Percentiles rank a stretch among this genome's conserved stretches.
phyloP scores from a whole-genome alignment of 768 basidiomycete species.

The Phanerodontia chrysosporium region DNA sequence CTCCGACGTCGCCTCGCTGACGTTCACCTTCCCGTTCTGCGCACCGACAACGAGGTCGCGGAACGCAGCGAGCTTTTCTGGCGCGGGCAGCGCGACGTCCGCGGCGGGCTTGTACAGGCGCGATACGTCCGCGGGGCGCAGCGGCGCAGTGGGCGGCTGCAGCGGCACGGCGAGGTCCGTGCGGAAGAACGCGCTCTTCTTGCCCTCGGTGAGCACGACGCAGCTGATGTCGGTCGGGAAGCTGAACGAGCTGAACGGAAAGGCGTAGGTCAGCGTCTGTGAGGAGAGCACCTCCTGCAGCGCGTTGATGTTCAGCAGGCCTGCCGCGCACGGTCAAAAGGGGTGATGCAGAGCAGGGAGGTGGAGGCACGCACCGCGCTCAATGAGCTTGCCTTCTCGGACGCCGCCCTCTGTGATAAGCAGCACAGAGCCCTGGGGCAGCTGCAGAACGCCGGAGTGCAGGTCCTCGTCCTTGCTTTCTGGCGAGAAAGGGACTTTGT shows the following conservation, averaged over 20 bases:
- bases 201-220: slow-evolving; percentile 57
- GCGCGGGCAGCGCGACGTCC: slow-evolving; percentile 40
- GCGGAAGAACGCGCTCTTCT: slow-evolving; percentile 70
- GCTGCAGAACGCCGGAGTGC: slow-evolving; percentile 69
- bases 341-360: background rate
- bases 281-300: slow-evolving; percentile 58
- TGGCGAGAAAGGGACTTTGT: slow-evolving; percentile 54
- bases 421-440: slow-evolving; percentile 56
- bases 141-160: slow-evolving; percentile 20
- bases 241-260: slow-evolving; percentile 69
- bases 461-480: slow-evolving; percentile 70
- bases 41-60: slow-evolving; percentile 59
- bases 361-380: slow-evolving; percentile 34
- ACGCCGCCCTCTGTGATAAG: slow-evolving; percentile 65
- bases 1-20: slow-evolving; percentile 55
- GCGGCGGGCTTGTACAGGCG: slow-evolving; percentile 48
- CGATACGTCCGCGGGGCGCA: slow-evolving; percentile 13
- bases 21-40: slow-evolving; percentile 48
- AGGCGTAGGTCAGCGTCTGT: slow-evolving; percentile 70
- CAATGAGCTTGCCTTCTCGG: slow-evolving; percentile 61
- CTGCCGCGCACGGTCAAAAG: slow-evolving; percentile 27
- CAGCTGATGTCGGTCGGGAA: slow-evolving; percentile 75
- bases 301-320: slow-evolving; percentile 58
- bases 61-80: slow-evolving; percentile 48
- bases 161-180: slow-evolving; percentile 57